Conservation (phyloP, 1,284 basidiomycete genomes). For the Mixia osmundae region DNA sequence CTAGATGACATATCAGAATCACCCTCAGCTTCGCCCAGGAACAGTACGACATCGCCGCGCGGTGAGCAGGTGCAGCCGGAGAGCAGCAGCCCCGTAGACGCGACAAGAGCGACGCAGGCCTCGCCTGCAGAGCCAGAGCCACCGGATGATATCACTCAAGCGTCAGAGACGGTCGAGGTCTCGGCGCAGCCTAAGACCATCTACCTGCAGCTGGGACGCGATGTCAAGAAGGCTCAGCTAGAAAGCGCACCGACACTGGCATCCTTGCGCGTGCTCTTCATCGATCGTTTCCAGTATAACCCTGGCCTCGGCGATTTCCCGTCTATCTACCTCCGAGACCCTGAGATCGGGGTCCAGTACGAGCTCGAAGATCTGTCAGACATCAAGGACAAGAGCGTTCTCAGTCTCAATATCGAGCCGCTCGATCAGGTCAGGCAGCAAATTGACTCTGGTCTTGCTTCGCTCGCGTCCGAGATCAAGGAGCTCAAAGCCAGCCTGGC, state of each 20-base stretch:
- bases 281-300: conserved; percentile 86
- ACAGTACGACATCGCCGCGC: no score
- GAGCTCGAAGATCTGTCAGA: conserved; percentile 91
- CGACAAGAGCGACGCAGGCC: no score
- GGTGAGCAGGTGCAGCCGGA: no score
- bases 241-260: conserved; percentile 42
- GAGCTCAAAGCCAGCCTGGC: conserved; percentile 52
- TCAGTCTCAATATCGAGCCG: conserved; percentile 87
- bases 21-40: no score
- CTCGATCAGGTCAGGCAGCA: conserved; percentile 97
- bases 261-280: conserved; percentile 60
- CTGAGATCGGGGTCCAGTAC: conserved; percentile 71
- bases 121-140: no score
- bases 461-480: conserved; percentile 70
- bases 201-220: conserved; percentile 73
- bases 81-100: no score
- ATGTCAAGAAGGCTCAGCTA: conserved; percentile 66
- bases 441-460: conserved; percentile 68
- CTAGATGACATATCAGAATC: no score
- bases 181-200: conserved; percentile 33
- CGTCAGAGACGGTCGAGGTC: conserved; percentile 5
- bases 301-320: conserved; percentile 78
- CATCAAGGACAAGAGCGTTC: conserved; percentile 58
- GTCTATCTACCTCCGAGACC: conserved; percentile 82
- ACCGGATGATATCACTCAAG: not conserved